Conservation (phyloP, 2,329 filamentous ascomycete species). For the Cyphellophora attinorum region DNA sequence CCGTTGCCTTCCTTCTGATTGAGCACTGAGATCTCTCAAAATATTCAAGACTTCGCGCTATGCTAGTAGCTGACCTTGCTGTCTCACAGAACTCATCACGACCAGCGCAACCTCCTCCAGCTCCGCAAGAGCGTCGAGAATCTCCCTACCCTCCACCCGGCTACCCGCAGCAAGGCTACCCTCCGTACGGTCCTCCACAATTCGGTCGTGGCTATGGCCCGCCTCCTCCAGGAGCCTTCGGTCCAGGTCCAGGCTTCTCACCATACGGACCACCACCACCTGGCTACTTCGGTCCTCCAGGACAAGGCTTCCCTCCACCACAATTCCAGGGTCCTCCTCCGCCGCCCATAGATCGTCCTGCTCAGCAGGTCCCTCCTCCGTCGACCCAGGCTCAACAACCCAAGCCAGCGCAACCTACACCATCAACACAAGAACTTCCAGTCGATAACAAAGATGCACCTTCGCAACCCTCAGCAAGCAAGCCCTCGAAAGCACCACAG, state of each 20-base stretch:
- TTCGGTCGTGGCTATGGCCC: constrained; percentile 40
- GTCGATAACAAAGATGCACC: constrained; percentile 29
- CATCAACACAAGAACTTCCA: constrained; percentile 33
- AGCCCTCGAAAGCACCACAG: constrained; percentile 17
- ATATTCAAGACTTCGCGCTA: neutral
- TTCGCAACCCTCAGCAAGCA: constrained; percentile 15
- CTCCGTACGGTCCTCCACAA: constrained; percentile 38
- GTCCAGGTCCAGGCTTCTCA: constrained; percentile 56
- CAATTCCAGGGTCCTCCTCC: constrained; percentile 30
- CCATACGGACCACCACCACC: constrained; percentile 61
- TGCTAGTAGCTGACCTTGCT: constrained; percentile 5
- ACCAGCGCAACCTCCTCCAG: constrained; percentile 29
- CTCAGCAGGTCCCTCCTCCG: constrained; percentile 27
- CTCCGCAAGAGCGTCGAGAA: constrained; percentile 31
- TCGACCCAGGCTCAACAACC: constrained; percentile 18
- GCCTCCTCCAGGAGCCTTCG: constrained; percentile 38
- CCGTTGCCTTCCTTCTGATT: constrained; percentile 99
- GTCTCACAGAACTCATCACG: constrained; percentile 30
- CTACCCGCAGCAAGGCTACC: constrained; percentile 32
- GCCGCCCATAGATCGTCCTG: constrained; percentile 48
- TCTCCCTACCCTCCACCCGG: constrained; percentile 30
- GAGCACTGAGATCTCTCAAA: constrained; percentile 18
- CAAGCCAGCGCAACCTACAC: constrained; percentile 21
- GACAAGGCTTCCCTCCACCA: constrained; percentile 61
- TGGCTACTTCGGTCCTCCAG: constrained; percentile 61